Base-by-base conservation (phyloP, 1,284 basidiomycete species). In the Ustilago sp. region DNA sequence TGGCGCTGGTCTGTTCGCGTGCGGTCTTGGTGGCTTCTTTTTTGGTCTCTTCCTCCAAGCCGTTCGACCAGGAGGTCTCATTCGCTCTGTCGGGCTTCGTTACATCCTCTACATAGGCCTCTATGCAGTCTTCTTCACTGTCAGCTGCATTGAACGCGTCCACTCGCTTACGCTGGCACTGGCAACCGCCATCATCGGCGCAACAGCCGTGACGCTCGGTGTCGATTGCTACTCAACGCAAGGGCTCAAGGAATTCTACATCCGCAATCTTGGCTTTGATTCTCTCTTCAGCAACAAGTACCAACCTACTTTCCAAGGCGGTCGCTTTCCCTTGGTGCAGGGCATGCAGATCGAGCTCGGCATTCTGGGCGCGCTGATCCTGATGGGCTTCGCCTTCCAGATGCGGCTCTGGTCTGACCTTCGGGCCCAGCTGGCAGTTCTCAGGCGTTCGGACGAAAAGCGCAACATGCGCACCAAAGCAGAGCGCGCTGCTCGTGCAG, bases 331-430 rank as follows among this genome's bases (percentile, higher is more conserved):
- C 11, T 90, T 96, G 62, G 90, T 92, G 4, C 93, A 95, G 84
- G 92, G 91, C 8, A 97, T 96, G 93, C 90, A 94, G 85, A 94
- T 98, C 78, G 94, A 98, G 85, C 89, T 98, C 34, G 95, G 94
- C 48, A 90, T 97, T 69, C 90, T 93, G 68, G 89, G 93, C 19
- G 90, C 93, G 6, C 88, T 95, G 43, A 86, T 88, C 34, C 58
- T 75, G 82, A 88, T 79, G 90, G 94, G 94, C 56, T 90, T 91
- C 19, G 93, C 94, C 3, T 92, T 97, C 52, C 95, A 98, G 87
- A 90, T 95, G 83, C 92, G 93, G 63, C 72, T 83, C 41, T 86
- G 80, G 74, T 77, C 76, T 34, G 90, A 96, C 69, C 90, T 95
- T 68, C 90, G 90, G 68, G 89, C 93, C 47, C 90, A 96, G 31